These are phyloP conservation scores for Metschnikowia peoriensis DNA, from an alignment of 805 yeast genomes.

Conservation along the genomic window DNA sequence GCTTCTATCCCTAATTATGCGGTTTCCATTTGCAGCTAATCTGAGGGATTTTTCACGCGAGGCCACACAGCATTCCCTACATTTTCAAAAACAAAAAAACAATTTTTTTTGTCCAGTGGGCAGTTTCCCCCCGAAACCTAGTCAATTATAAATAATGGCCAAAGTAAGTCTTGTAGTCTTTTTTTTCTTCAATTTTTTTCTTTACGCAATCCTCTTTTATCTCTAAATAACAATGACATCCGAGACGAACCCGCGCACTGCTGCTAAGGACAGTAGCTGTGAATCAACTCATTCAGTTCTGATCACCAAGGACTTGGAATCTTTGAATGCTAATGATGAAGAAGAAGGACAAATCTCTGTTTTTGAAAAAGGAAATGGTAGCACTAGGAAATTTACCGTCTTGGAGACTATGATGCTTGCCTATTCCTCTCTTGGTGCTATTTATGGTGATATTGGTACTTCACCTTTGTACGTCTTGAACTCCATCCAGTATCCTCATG, in stretches of 20 bases:
- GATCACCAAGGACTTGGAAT: slow-evolving; percentile 6
- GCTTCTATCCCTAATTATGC: too few species aligned
- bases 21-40: too few species aligned
- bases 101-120: not conserved
- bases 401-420: slow-evolving; percentile 25
- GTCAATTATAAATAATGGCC: not conserved
- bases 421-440: slow-evolving; percentile 56
- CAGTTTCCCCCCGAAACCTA: not conserved
- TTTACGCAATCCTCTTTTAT: not conserved
- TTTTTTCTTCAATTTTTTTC: not conserved
- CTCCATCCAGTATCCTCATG: slow-evolving; percentile 26
- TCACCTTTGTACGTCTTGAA: slow-evolving; percentile 54
- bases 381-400: not conserved
- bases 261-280: not conserved
- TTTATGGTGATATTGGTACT: slow-evolving; percentile 63
- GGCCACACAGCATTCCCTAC: too few species aligned
- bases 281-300: not conserved
- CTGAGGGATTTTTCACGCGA: too few species aligned
- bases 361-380: slow-evolving; percentile 1
- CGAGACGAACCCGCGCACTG: not conserved
- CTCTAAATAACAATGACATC: not conserved
- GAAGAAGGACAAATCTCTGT: slow-evolving; percentile 8
- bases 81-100: too few species aligned
- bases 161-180: not conserved
- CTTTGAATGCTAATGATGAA: not conserved